phyloP scores from a whole-genome alignment of 2,329 filamentous ascomycete genomes.

The Exophiala sideris region DNA sequence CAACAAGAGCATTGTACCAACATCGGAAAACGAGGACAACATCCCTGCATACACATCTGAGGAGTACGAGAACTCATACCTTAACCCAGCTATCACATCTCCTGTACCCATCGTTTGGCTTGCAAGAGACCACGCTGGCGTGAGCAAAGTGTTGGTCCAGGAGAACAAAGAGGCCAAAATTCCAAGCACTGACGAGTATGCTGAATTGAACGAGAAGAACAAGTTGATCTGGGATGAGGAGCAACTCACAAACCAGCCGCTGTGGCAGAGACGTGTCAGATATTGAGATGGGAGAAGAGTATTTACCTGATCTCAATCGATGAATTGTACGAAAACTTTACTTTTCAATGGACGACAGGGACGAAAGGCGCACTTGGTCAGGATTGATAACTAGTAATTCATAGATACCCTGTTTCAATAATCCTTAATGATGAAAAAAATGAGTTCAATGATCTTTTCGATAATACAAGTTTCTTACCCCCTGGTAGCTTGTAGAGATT shows the following conservation, averaged over 20 bases:
- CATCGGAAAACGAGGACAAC: slow-evolving; percentile 55
- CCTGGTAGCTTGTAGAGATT: too few species aligned
- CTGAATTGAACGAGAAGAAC: slow-evolving; percentile 67
- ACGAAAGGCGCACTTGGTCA: not conserved
- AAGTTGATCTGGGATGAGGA: slow-evolving; percentile 61
- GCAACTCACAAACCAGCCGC: slow-evolving; percentile 29
- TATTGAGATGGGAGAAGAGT: slow-evolving; percentile 6
- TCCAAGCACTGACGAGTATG: slow-evolving; percentile 74
- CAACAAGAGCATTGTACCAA: slow-evolving; percentile 58
- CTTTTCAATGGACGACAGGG: not conserved
- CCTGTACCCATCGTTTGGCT: slow-evolving; percentile 72
- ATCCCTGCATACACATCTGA: slow-evolving; percentile 66
- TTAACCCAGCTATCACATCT: slow-evolving; percentile 65
- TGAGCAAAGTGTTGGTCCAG: slow-evolving; percentile 72
- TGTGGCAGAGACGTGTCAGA: slow-evolving; percentile 21
- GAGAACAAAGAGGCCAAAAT: slow-evolving; percentile 65
- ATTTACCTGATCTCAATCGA: not conserved
- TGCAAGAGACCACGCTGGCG: slow-evolving; percentile 68
- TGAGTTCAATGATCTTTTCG: not conserved
- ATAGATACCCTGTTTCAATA: not conserved
- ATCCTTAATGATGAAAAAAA: not conserved
- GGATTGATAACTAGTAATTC: not conserved
- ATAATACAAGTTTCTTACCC: not conserved
- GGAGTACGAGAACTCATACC: slow-evolving; percentile 65
- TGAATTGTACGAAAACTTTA: not conserved